Percentiles rank a stretch among this genome's conserved stretches.
These are phyloP conservation scores for Geotrichum fermentans DNA, from an alignment of 1,139 yeast genomes.

Conservation along the genomic window DNA sequence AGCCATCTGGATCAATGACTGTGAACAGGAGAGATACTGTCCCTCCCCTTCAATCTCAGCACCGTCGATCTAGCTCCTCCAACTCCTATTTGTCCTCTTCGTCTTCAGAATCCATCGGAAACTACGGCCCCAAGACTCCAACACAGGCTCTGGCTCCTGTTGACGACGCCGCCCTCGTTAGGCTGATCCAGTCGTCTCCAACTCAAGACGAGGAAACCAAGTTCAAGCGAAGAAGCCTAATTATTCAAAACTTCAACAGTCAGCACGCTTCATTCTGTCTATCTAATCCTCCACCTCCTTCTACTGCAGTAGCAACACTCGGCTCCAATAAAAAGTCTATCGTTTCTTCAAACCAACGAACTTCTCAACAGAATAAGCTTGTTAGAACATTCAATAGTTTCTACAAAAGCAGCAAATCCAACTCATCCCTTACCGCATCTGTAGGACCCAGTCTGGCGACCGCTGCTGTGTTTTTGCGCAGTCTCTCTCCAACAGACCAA, in stretches of 20 bases:
- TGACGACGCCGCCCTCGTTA: slow-evolving; percentile 3
- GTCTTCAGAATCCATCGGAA: background rate
- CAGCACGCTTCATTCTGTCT: slow-evolving; percentile 7
- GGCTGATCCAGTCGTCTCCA: slow-evolving; percentile 2
- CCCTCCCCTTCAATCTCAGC: background rate
- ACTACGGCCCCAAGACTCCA: slow-evolving; percentile 3
- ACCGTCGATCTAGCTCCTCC: background rate
- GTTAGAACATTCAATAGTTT: background rate
- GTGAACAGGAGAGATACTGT: background rate
- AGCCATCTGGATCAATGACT: slow-evolving; percentile 1
- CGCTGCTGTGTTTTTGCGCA: slow-evolving; percentile 5
- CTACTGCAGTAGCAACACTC: background rate
- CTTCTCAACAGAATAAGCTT: slow-evolving; percentile 1
- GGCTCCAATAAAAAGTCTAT: background rate
- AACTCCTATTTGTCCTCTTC: background rate
- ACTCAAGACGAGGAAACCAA: slow-evolving; percentile 3
- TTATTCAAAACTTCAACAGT: slow-evolving; percentile 15
- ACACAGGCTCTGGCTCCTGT: background rate
- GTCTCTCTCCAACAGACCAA: slow-evolving; percentile 1
- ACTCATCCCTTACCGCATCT: background rate
- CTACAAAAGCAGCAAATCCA: slow-evolving; percentile 1
- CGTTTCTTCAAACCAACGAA: too few species aligned
- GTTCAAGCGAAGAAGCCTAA: slow-evolving; percentile 10
- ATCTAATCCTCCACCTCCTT: background rate
- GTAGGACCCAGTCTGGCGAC: slow-evolving; percentile 1